These are phyloP conservation scores for Pyrus hybrid DNA, from an alignment of 331 rosid species.

Conservation along the genomic window DNA sequence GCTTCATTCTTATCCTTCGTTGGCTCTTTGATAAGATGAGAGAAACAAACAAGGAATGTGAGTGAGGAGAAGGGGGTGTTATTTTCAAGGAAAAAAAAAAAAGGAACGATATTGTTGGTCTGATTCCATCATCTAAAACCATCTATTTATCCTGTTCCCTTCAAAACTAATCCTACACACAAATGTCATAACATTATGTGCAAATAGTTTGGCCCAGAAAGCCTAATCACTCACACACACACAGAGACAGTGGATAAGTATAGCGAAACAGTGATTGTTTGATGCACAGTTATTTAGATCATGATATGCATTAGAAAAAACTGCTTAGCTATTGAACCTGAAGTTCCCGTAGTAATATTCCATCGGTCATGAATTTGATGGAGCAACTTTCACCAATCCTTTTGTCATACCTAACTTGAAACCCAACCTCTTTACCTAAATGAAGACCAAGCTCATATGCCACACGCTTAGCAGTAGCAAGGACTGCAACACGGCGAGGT, in stretches of 20 bases:
- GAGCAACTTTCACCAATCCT: constrained; percentile 70
- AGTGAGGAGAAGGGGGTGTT: not conserved
- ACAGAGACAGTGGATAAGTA: not conserved
- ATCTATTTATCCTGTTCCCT: not conserved
- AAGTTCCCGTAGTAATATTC: constrained; percentile 85
- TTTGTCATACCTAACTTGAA: constrained; percentile 92
- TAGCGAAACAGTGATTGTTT: not conserved
- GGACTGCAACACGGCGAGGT: constrained; percentile 97
- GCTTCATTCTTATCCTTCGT: not conserved
- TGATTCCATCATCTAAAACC: not conserved
- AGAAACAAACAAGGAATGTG: not conserved
- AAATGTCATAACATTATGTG: not conserved
- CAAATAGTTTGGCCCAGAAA: not conserved
- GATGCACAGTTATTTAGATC: not conserved
- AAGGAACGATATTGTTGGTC: not conserved
- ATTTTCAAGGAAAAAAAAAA: not conserved
- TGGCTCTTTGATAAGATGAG: not conserved
- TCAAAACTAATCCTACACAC: not conserved
- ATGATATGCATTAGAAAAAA: not conserved
- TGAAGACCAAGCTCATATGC: constrained; percentile 76
- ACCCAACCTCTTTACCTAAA: constrained; percentile 79
- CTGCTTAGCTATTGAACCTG: constrained; percentile 43
- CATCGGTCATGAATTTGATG: constrained; percentile 95
- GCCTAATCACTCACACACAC: not conserved
- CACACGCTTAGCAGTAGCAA: constrained; percentile 88